Evolutionary conservation across 2,329 filamentous ascomycete genomes (phyloP), one percentile per base, ranked within the genome.

Genomic region (Amesomyces nigricolor): DNA sequence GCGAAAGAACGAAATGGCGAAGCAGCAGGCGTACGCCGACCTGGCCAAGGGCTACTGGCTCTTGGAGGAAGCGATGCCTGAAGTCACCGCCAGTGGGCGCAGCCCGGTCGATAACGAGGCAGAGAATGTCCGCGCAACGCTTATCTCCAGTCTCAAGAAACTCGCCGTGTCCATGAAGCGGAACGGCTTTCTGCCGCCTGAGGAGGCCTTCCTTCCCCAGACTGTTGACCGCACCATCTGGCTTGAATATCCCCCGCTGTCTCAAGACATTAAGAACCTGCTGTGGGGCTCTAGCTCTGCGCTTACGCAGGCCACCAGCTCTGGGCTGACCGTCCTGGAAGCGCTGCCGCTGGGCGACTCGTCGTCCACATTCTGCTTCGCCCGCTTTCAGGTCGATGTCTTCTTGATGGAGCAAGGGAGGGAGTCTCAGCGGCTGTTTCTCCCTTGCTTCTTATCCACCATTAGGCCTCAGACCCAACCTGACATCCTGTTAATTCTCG

Each of bases 1-100:
- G 61, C 74, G 78, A 66, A 73, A 78, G 63, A 78, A 75, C 60
- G 75, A 82, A 60, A 73, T 79, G 60, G 69, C 81, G 58, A 75
- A 79, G 61, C 85, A 88, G 56, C 91, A 96, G 70, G 86, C 89
- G 1, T 91, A 95, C 64, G 80, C 92, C 1, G 89, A 96, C 69
- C 75, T 96, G 49, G 86, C 89, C 22, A 96, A 96, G 69, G 79
- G 85, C 0, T 87, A 89, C 68, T 96, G 91, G 91, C 82, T 96
- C n/a, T 78, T 73, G 22, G 77, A 81, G 49, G 72, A 79, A 49
- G 71, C 77, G 1, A 70, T 83, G 6, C 76, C 78, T 1, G 78
- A 82, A 54, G 69, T 80, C 4, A 66, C 73, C 7, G 70, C 72
- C 30, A 69, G 70, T 19, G 77, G 74, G 45, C 73, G 69, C 8